Evolutionary conservation across 2,329 filamentous ascomycete species (phyloP).

Genomic region (Penicillium sp.): DNA sequence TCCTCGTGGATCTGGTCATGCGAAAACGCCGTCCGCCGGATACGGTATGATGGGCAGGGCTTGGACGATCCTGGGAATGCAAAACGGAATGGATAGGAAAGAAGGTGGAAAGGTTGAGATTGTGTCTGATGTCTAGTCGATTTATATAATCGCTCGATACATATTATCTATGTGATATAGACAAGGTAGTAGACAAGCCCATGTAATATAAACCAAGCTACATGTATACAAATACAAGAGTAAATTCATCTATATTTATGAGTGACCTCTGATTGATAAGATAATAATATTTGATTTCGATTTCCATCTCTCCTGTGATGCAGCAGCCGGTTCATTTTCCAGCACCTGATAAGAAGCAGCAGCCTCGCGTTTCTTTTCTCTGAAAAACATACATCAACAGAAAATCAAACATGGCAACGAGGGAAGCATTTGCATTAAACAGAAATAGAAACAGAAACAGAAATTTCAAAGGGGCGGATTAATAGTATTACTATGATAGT

Average conservation of each 20-base stretch:
- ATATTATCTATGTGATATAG: background rate
- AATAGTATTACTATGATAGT: constrained; percentile 11
- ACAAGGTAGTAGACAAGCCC: background rate
- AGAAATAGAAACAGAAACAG: background rate
- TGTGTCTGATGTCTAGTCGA: constrained; percentile 5
- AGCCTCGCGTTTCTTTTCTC: background rate
- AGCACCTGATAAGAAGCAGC: background rate
- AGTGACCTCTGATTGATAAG: background rate
- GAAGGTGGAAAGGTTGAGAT: constrained; percentile 14
- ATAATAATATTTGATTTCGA: background rate
- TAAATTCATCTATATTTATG: background rate
- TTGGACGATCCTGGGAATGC: constrained; percentile 40
- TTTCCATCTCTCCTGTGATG: background rate
- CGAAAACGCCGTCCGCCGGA: constrained; percentile 24
- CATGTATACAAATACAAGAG: background rate
- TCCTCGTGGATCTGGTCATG: constrained; percentile 8
- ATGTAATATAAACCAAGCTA: background rate
- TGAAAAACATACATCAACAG: background rate
- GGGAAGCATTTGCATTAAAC: background rate
- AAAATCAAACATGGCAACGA: background rate
- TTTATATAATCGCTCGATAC: background rate
- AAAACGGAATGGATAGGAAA: constrained; percentile 28
- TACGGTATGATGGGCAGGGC: constrained; percentile 40
- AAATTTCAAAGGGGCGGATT: background rate
- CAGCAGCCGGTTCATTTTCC: background rate